These are phyloP conservation scores for Euphorbia lathyris DNA, from an alignment of 345 rosid genomes.

Conservation along the genomic window DNA sequence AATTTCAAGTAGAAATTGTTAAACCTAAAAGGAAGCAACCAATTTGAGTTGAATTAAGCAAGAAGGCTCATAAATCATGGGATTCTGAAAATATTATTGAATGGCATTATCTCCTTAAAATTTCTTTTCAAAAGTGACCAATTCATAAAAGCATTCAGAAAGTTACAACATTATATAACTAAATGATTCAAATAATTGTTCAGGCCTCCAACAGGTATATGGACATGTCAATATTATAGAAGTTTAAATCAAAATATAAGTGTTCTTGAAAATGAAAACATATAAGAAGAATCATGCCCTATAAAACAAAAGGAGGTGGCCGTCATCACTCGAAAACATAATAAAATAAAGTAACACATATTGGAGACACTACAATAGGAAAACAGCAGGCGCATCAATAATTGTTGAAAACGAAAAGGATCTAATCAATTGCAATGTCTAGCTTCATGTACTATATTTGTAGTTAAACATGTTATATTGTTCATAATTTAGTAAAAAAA, in stretches of 20 bases:
- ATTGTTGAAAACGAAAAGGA: not conserved
- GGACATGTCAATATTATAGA: not conserved
- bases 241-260: not conserved
- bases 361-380: not conserved
- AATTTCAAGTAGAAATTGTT: conserved; percentile 5
- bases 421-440: not conserved
- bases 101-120: not conserved
- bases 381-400: not conserved
- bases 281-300: not conserved
- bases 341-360: not conserved
- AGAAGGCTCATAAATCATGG: not conserved
- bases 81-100: not conserved
- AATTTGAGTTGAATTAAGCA: not conserved
- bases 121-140: not conserved
- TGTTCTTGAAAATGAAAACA: not conserved
- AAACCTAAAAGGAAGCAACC: not conserved
- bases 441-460: not conserved
- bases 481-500: not conserved
- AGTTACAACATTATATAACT: not conserved
- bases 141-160: not conserved
- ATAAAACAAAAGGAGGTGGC: not conserved
- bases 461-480: not conserved
- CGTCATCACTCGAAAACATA: not conserved
- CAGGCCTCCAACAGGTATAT: not conserved
- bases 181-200: not conserved